A percentile compares a stretch with the other conserved stretches of the same genome.
Evolutionary conservation across 2,329 filamentous ascomycete genomes (phyloP).

Genomic region (Metarhizium humberi): DNA sequence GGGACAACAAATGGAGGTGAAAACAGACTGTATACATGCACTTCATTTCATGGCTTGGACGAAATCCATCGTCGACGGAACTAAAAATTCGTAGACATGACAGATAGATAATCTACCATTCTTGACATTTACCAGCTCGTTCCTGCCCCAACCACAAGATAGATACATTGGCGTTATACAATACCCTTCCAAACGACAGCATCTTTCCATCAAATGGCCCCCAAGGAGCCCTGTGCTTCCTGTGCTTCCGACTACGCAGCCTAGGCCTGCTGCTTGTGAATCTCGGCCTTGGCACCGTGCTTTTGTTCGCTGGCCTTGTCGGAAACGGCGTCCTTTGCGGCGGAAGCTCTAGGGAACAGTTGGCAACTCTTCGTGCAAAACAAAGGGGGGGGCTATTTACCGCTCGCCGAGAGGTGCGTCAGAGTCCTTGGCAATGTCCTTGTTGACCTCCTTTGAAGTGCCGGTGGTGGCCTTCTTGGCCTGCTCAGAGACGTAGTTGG

Average conservation of each 20-base stretch:
- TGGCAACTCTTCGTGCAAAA: not conserved
- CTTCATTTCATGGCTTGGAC: too few species aligned
- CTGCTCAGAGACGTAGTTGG: conserved; percentile 56
- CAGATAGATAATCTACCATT: too few species aligned
- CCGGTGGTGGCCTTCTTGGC: conserved; percentile 46
- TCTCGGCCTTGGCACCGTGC: conserved; percentile 29
- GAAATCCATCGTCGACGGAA: too few species aligned
- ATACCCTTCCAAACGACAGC: too few species aligned
- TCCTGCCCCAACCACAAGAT: too few species aligned
- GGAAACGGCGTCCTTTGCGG: conserved; percentile 36
- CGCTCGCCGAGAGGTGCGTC: conserved; percentile 43
- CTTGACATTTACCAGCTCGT: too few species aligned
- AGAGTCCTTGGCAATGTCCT: conserved; percentile 55
- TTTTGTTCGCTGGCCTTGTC: conserved; percentile 35
- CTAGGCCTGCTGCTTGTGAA: conserved; percentile 32
- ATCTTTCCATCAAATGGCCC: too few species aligned
- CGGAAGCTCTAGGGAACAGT: conserved; percentile 24
- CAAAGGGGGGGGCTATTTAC: conserved; percentile 19
- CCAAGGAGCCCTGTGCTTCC: too few species aligned
- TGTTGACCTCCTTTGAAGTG: conserved; percentile 60
- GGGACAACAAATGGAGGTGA: conserved; percentile 29
- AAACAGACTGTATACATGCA: too few species aligned
- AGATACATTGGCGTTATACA: too few species aligned
- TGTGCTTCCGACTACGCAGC: conserved; percentile 3
- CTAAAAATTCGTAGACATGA: too few species aligned